Evolutionary conservation across 306 rosid genomes (phyloP), one percentile per base, ranked within the genome.

Genomic region (Prunus campanulata): DNA sequence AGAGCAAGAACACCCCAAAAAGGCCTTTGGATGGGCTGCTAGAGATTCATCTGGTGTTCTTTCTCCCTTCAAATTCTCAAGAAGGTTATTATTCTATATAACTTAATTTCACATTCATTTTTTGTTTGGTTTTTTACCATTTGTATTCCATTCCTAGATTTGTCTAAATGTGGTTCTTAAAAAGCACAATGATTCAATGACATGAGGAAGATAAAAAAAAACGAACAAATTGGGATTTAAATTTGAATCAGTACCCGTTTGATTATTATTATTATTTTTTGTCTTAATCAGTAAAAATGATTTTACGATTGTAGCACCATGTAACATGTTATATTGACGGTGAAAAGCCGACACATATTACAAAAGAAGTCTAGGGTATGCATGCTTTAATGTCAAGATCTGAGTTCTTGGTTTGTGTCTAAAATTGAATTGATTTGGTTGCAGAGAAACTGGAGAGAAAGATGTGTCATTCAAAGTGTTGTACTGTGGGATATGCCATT

Each of bases 401-500:
- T 51, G 56, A 51, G 20, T 51, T 16, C 19, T 51, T 51, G 11
- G 8, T 24, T 24, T 59, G 0, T 24, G 65, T 24, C 32, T 2
- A 59, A 11, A 59, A 55, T 25, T 24, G 65, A 59, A 3, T n/a
- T 11, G 24, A 9, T 71, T 12, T 72, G 66, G 75, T 68, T 72
- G 74, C 74, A 79, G 82, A 68, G 48, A 46, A 64, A 72, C 77
- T 2, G 73, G 77, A 10, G 68, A 79, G 3, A 55, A 79, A 8
- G 82, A 79, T 22, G 72, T 79, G 7, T 54, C 52, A 8, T 65
- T 79, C 16, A 72, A 72, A 61, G 74, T 80, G 4, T 0, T 66
- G 70, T 80, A 80, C 44, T 80, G 71, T 30, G 75, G 75, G 18
- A 74, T 73, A 24, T 80, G 79, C 25, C 78, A 80, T 64, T 51